These are phyloP conservation scores for Solanum dulcamara DNA, from an alignment of 257 asterid genomes.

Conservation along the genomic window DNA sequence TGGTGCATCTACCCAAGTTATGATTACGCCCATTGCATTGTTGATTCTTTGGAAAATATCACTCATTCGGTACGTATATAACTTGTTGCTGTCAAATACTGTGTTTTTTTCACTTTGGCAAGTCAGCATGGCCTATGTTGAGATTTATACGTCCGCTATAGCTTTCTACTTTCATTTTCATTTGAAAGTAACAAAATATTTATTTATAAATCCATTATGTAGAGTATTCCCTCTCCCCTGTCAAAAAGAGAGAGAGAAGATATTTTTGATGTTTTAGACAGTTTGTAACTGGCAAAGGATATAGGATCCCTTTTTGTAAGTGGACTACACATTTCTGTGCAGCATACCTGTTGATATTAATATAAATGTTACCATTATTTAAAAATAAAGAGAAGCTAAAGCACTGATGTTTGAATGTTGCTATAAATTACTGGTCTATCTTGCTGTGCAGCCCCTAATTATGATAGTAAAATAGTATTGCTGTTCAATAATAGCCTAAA, in stretches of 20 bases:
- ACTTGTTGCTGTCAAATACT: not conserved
- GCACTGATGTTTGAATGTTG: not conserved
- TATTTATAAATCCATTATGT: not conserved
- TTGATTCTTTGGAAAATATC: conserved; percentile 87
- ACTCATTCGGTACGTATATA: conserved; percentile 65
- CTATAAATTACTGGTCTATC: not conserved
- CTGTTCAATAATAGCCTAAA: not conserved
- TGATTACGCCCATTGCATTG: conserved; percentile 90
- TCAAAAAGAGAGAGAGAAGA: not conserved
- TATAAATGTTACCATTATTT: not conserved
- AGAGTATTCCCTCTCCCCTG: not conserved
- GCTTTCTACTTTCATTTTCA: not conserved
- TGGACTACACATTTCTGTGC: not conserved
- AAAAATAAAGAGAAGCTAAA: not conserved
- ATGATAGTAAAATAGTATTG: not conserved
- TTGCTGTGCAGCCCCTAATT: not conserved
- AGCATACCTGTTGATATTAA: not conserved
- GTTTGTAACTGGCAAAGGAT: not conserved
- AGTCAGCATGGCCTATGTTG: not conserved
- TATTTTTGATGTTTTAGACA: not conserved
- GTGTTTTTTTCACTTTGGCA: not conserved
- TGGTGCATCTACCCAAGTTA: conserved; percentile 99
- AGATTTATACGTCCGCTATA: not conserved
- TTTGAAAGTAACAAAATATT: not conserved
- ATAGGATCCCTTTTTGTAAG: not conserved